phyloP scores from a whole-genome alignment of 2,329 filamentous ascomycete species.

The Cladosporium austrohemisphaericum region DNA sequence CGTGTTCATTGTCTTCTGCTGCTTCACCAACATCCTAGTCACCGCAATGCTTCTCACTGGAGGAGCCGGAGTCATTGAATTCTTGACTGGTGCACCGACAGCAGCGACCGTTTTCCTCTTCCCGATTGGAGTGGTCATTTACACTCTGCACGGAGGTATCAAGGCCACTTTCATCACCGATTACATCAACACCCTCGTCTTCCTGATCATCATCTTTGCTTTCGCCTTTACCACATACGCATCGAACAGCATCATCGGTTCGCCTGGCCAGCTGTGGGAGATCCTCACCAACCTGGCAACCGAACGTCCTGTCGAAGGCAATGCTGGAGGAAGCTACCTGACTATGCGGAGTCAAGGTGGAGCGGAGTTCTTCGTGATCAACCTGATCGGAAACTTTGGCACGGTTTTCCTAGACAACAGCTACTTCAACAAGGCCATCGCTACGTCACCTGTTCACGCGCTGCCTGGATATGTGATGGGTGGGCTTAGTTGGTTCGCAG shows the following conservation, averaged over 20 bases:
- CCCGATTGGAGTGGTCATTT: conserved; percentile 27
- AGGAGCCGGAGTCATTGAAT: conserved; percentile 68
- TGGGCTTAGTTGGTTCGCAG: conserved; percentile 85
- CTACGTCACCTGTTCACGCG: conserved; percentile 77
- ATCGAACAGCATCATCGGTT: conserved; percentile 20
- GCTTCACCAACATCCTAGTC: conserved; percentile 70
- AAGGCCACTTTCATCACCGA: conserved; percentile 27
- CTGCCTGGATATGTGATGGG: conserved; percentile 89
- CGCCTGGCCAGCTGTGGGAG: conserved; percentile 26
- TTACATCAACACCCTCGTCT: conserved; percentile 27
- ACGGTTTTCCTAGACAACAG: conserved; percentile 74
- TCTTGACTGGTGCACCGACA: conserved; percentile 70
- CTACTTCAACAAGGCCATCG: conserved; percentile 95
- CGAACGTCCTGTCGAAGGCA: conserved; percentile 23
- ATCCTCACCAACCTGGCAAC: conserved; percentile 24
- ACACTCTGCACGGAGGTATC: conserved; percentile 28
- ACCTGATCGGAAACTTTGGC: conserved; percentile 78
- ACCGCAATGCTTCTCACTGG: conserved; percentile 80
- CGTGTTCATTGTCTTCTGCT: conserved; percentile 75
- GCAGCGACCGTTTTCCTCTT: conserved; percentile 71
- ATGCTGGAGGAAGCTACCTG: conserved; percentile 28
- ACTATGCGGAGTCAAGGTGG: conserved; percentile 23
- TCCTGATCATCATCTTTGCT: conserved; percentile 24
- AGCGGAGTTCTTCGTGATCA: conserved; percentile 52
- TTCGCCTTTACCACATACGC: conserved; percentile 24